A percentile compares a stretch with the other conserved stretches of the same genome.
Evolutionary conservation across 441 rosid genomes (phyloP).

Genomic region (Iberis amara): DNA sequence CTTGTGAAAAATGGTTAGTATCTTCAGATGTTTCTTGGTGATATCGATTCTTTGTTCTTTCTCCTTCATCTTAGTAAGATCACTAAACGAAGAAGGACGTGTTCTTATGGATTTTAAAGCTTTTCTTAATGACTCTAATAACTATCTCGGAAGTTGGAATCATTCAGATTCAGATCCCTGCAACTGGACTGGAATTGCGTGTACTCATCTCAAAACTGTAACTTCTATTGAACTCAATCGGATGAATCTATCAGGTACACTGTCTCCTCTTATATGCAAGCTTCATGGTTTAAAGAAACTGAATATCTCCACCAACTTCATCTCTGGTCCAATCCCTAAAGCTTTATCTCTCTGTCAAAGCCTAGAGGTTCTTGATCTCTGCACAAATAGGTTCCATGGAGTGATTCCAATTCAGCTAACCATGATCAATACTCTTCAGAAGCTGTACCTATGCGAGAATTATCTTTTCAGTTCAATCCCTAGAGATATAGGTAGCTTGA

Average conservation of each 20-base stretch:
- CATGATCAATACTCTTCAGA: constrained; percentile 37
- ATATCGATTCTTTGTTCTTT: constrained; percentile 27
- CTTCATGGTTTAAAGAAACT: constrained; percentile 34
- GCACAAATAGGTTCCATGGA: constrained; percentile 55
- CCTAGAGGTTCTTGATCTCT: constrained; percentile 48
- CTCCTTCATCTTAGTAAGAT: constrained; percentile 24
- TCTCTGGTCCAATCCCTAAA: constrained; percentile 44
- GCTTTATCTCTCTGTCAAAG: constrained; percentile 34
- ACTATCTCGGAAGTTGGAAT: constrained; percentile 44
- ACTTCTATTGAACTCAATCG: constrained; percentile 36
- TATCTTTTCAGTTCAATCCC: constrained; percentile 40
- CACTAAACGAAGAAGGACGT: constrained; percentile 32
- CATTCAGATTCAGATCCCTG: constrained; percentile 39
- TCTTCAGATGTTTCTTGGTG: constrained; percentile 18
- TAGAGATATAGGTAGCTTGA: constrained; percentile 33
- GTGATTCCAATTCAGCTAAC: constrained; percentile 38
- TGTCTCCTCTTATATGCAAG: constrained; percentile 44
- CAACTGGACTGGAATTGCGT: constrained; percentile 45
- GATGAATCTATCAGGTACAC: constrained; percentile 44
- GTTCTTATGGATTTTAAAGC: constrained; percentile 44
- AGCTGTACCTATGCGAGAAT: constrained; percentile 50
- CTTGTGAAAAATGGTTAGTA: constrained; percentile 14
- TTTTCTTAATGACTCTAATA: constrained; percentile 36
- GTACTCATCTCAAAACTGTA: constrained; percentile 37
- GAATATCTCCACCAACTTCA: constrained; percentile 44